Evolutionary conservation across 257 asterid genomes (phyloP).

Genomic region (Solanum pennellii): DNA sequence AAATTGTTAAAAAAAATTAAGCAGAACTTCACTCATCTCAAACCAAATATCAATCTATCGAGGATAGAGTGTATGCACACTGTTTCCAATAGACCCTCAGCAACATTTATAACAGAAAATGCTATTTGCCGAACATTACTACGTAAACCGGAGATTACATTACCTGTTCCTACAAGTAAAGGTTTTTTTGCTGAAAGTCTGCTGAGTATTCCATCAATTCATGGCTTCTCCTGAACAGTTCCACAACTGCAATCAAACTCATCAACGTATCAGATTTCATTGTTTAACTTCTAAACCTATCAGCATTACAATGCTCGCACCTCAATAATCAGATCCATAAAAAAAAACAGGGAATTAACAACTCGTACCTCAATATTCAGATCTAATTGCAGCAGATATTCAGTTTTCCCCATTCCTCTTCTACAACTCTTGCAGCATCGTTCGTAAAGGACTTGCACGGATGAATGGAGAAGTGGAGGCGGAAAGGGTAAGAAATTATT

Average conservation of each 20-base stretch:
- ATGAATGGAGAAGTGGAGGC: not conserved
- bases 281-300: not conserved
- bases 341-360: not conserved
- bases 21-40: not conserved
- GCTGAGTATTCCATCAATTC: not conserved
- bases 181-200: not conserved
- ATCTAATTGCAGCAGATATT: not conserved
- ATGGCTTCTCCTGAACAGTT: not conserved
- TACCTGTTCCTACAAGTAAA: not conserved
- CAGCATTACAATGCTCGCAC: not conserved
- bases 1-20: not conserved
- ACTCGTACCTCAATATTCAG: not conserved
- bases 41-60: not conserved
- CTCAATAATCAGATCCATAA: not conserved
- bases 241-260: not conserved
- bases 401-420: not conserved
- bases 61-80: not conserved
- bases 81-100: not conserved
- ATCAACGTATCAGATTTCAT: not conserved
- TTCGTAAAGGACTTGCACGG: not conserved
- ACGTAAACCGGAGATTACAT: not conserved
- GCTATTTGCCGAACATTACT: not conserved
- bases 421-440: not conserved
- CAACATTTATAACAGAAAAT: not conserved
- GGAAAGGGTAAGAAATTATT: not conserved